Conservation (phyloP, 495 filamentous ascomycete genomes). For the Aspergillus kassunensis region DNA sequence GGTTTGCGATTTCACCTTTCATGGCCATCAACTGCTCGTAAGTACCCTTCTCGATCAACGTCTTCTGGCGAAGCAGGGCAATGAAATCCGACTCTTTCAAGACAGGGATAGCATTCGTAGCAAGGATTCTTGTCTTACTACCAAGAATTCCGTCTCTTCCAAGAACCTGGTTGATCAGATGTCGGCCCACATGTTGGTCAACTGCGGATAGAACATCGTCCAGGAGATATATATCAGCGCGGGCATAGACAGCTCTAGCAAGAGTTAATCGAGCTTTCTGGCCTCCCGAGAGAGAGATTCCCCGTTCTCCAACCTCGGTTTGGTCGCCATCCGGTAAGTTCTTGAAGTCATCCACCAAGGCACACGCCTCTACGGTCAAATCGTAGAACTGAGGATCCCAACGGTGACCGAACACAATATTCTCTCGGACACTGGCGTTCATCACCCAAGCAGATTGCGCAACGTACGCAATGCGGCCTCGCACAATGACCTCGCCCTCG, state of each 20-base stretch:
- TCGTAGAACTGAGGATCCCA: constrained; percentile 96
- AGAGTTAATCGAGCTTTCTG: constrained; percentile 96
- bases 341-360: constrained; percentile 85
- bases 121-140: constrained; percentile 87
- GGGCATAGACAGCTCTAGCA: constrained; percentile 92
- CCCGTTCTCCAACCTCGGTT: constrained; percentile 94
- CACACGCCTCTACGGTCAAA: constrained; percentile 88
- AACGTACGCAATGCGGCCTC: constrained; percentile 83
- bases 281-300: constrained; percentile 94
- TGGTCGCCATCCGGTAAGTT: constrained; percentile 93
- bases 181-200: constrained; percentile 94
- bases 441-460: constrained; percentile 94
- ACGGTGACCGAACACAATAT: constrained; percentile 94
- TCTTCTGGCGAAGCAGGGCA: constrained; percentile 74
- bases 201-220: constrained; percentile 95
- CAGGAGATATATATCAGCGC: constrained; percentile 93
- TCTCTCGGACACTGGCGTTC: constrained; percentile 95
- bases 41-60: constrained; percentile 80
- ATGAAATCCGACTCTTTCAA: constrained; percentile 85
- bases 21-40: constrained; percentile 89
- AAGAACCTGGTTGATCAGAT: constrained; percentile 90
- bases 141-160: constrained; percentile 77
- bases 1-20: constrained; percentile 82
- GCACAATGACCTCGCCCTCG: constrained; percentile 76
- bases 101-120: constrained; percentile 94